Percentiles rank a stretch among this genome's conserved stretches.
Conservation (phyloP, 2,329 filamentous ascomycete species). For the Teratosphaeria viscida region DNA sequence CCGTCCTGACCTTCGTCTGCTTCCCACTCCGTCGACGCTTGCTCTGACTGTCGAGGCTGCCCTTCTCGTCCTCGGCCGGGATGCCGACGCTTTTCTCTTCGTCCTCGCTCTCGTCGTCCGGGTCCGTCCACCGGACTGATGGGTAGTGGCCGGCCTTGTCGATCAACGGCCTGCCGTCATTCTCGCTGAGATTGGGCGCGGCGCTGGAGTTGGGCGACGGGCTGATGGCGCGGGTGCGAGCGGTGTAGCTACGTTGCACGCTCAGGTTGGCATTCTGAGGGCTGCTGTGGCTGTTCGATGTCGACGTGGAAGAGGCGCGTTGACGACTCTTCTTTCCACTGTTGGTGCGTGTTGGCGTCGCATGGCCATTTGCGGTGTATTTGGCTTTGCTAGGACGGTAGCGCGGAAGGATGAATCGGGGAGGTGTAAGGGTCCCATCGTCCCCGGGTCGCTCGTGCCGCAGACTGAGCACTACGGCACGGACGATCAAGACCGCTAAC, state of each 20-base stretch:
- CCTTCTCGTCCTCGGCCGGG: slow-evolving; percentile 5
- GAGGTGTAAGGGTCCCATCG: not conserved
- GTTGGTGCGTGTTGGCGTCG: slow-evolving; percentile 10
- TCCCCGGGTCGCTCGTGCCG: slow-evolving; percentile 3
- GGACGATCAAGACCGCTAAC: slow-evolving; percentile 35
- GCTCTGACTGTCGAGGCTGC: slow-evolving; percentile 14
- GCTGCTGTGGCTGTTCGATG: slow-evolving; percentile 16
- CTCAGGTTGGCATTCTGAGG: slow-evolving; percentile 13
- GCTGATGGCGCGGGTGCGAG: slow-evolving; percentile 30
- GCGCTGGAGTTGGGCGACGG: slow-evolving; percentile 13
- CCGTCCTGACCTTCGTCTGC: slow-evolving; percentile 34
- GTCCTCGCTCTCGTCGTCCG: slow-evolving; percentile 17
- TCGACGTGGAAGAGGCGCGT: slow-evolving; percentile 25
- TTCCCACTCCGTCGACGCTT: slow-evolving; percentile 25
- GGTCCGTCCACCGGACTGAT: slow-evolving; percentile 21
- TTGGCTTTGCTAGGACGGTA: slow-evolving; percentile 8
- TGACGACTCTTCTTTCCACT: slow-evolving; percentile 18
- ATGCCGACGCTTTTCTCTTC: slow-evolving; percentile 10
- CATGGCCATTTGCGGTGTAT: slow-evolving; percentile 14
- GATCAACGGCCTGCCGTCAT: slow-evolving; percentile 24
- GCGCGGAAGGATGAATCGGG: slow-evolving; percentile 6
- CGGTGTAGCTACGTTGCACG: slow-evolving; percentile 21
- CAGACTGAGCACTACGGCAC: slow-evolving; percentile 30
- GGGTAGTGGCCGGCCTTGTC: slow-evolving; percentile 34
- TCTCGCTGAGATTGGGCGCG: slow-evolving; percentile 6